Conservation (phyloP, 164 flowering plant species). For the Pachysandra terminalis region DNA sequence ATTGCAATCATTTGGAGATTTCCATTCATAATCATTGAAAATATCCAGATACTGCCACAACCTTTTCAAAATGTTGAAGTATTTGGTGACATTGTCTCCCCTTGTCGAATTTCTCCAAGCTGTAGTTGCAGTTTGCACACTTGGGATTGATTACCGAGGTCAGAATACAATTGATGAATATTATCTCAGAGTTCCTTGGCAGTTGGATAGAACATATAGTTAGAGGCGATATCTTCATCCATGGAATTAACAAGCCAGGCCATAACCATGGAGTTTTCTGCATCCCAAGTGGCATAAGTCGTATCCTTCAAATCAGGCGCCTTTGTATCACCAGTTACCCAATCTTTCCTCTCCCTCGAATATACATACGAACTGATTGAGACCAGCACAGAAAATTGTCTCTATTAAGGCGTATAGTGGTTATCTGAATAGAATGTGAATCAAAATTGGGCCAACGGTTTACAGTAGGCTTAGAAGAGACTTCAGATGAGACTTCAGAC, state of each 20-base stretch:
- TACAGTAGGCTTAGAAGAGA: no score
- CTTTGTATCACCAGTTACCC: not conserved
- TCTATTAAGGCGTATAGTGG: not conserved
- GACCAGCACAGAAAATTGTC: conserved; percentile 1
- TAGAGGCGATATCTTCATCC: conserved; percentile 9
- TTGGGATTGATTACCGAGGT: conserved; percentile 1
- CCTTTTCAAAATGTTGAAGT: not conserved
- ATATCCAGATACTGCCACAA: not conserved
- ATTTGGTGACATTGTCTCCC: no score
- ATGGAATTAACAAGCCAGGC: conserved; percentile 11
- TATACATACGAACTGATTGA: not conserved
- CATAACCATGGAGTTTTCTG: conserved; percentile 11
- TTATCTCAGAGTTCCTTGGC: conserved; percentile 12
- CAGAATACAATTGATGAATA: not conserved
- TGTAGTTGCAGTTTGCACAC: not conserved
- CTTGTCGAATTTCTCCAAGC: no score
- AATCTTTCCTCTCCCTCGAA: not conserved
- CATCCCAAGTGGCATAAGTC: no score
- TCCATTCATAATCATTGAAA: conserved; percentile 4
- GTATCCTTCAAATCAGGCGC: no score
- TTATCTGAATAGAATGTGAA: no score
- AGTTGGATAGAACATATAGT: conserved; percentile 8
- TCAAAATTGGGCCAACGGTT: no score
- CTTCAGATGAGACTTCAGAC: no score
- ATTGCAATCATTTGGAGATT: not conserved